Evolutionary conservation across 257 asterid species (phyloP).

Genomic region (Vinca minor): DNA sequence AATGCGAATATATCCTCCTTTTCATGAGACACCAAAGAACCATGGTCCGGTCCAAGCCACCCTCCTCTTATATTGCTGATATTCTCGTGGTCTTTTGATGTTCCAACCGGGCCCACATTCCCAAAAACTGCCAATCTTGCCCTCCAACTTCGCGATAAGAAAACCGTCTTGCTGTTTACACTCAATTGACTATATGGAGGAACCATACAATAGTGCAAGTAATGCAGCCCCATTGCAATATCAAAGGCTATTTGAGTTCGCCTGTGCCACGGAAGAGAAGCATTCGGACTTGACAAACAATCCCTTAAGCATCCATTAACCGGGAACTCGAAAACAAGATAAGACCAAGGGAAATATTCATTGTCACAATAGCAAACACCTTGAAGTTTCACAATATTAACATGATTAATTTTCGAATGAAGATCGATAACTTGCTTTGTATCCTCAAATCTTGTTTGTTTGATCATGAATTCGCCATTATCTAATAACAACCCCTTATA

Average conservation of each 20-base stretch:
- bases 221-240: slow-evolving; percentile 56
- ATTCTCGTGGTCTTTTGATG: slow-evolving; percentile 18
- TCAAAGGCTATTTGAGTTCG: slow-evolving; percentile 67
- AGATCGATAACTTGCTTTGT: slow-evolving; percentile 44
- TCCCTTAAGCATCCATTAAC: slow-evolving; percentile 52
- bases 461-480: slow-evolving; percentile 38
- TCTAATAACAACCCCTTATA: slow-evolving; percentile 46
- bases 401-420: slow-evolving; percentile 63
- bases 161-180: slow-evolving; percentile 33
- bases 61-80: slow-evolving; percentile 4
- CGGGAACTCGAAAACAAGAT: slow-evolving; percentile 56
- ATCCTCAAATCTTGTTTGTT: slow-evolving; percentile 34
- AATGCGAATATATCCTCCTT: slow-evolving; percentile 49
- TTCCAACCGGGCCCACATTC: slow-evolving; percentile 4
- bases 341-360: slow-evolving; percentile 32
- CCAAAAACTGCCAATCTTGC: slow-evolving; percentile 49
- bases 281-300: slow-evolving; percentile 24
- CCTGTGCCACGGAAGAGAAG: slow-evolving; percentile 36
- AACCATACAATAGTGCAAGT: slow-evolving; percentile 51
- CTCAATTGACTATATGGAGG: slow-evolving; percentile 41
- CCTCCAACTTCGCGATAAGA: slow-evolving; percentile 57
- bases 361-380: slow-evolving; percentile 58
- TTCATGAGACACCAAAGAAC: slow-evolving; percentile 16
- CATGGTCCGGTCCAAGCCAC: slow-evolving; percentile 17
- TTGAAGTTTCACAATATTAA: slow-evolving; percentile 47